Conservation (phyloP, 768 basidiomycete species). For the Hypsizygus marmoreus region DNA sequence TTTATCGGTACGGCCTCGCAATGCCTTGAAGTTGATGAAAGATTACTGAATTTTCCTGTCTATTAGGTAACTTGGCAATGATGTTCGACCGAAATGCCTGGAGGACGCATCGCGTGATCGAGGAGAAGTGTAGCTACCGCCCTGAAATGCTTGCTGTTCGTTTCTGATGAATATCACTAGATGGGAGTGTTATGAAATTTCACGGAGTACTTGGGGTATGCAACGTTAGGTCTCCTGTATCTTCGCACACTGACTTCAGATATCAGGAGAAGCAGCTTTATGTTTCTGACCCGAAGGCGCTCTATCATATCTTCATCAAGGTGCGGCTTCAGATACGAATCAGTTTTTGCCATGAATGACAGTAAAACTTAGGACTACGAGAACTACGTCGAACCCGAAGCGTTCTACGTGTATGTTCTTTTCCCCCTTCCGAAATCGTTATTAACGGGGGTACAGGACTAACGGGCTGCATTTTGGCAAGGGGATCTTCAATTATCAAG, state of each 20-base stretch:
- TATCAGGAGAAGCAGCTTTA: constrained; percentile 29
- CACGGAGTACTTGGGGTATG: neutral
- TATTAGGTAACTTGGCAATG: constrained; percentile 1
- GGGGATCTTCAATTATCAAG: constrained; percentile 5
- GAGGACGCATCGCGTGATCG: neutral
- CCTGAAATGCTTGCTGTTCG: too few species aligned
- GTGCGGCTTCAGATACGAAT: constrained; percentile 22
- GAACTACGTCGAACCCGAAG: constrained; percentile 4
- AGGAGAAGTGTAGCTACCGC: constrained; percentile 1
- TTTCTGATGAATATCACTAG: neutral
- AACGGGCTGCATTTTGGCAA: neutral
- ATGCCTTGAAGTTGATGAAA: neutral
- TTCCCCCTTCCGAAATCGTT: constrained; percentile 14
- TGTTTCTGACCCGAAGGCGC: constrained; percentile 37
- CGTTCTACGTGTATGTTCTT: constrained; percentile 1
- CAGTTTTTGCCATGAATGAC: neutral
- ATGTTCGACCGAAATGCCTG: constrained; percentile 5
- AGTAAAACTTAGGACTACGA: constrained; percentile 9
- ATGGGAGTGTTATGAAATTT: constrained; percentile 1
- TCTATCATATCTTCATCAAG: constrained; percentile 40
- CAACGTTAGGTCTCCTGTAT: too few species aligned
- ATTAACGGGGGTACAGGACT: neutral
- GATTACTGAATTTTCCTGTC: neutral
- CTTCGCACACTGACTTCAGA: too few species aligned
- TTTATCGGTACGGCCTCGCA: neutral